Conservation (phyloP, 148 eudicot genomes). For the Bassia scoparia region DNA sequence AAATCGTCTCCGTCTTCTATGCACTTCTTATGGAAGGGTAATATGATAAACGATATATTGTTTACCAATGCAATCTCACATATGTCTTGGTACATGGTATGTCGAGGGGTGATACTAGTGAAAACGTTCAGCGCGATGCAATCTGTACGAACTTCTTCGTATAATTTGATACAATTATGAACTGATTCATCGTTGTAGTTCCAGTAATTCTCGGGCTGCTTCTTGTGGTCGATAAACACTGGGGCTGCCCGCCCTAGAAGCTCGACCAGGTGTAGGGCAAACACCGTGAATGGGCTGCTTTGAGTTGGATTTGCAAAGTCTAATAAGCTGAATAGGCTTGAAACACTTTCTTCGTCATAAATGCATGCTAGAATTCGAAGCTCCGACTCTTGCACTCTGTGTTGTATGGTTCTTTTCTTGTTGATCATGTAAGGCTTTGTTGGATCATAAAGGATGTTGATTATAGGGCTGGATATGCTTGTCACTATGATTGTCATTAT, state of each 20-base stretch:
- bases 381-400: conserved; percentile 49
- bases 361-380: conserved; percentile 53
- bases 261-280: conserved; percentile 61
- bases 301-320: conserved; percentile 51
- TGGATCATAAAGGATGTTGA: conserved; percentile 66
- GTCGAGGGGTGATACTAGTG: conserved; percentile 53
- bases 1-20: conserved; percentile 8
- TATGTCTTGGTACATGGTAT: conserved; percentile 85
- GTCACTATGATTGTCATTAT: conserved; percentile 39
- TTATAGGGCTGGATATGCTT: conserved; percentile 56
- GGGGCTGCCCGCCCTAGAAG: conserved; percentile 68
- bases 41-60: conserved; percentile 52
- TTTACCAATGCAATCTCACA: conserved; percentile 63
- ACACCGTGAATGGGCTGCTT: conserved; percentile 39
- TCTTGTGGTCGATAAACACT: conserved; percentile 61
- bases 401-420: conserved; percentile 78
- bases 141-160: conserved; percentile 39
- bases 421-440: conserved; percentile 80
- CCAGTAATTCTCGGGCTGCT: conserved; percentile 37
- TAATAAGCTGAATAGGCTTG: conserved; percentile 49
- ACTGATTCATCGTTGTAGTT: conserved; percentile 35
- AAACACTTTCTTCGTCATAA: conserved; percentile 50
- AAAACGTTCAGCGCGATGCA: conserved; percentile 35
- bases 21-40: conserved; percentile 50
- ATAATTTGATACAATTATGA: conserved; percentile 50